phyloP scores from a whole-genome alignment of 331 rosid species.

The Pyrus hybrid region DNA sequence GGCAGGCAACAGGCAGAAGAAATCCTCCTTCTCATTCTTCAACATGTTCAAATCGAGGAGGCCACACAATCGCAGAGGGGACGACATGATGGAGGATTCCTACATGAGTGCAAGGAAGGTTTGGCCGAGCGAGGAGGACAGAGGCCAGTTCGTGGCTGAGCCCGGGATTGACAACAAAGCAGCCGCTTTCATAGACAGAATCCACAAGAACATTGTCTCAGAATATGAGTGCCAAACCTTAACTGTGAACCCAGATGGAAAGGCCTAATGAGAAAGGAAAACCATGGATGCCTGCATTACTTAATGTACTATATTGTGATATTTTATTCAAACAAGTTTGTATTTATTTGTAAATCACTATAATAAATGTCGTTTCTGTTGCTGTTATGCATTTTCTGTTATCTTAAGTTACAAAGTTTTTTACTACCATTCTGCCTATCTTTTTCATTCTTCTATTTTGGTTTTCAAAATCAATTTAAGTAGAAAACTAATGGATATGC shows the following conservation, averaged over 20 bases:
- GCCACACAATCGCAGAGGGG: constrained; percentile 14
- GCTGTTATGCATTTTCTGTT: background rate
- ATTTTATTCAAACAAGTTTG: background rate
- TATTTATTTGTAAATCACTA: background rate
- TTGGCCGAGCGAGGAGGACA: constrained; percentile 62
- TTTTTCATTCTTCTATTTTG: background rate
- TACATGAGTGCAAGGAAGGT: constrained; percentile 27
- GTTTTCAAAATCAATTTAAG: background rate
- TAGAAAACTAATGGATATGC: background rate
- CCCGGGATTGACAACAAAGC: constrained; percentile 55
- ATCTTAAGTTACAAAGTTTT: too few species aligned
- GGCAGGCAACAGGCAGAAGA: constrained; percentile 51
- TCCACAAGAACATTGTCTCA: constrained; percentile 35
- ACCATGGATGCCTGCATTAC: background rate
- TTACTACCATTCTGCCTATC: background rate
- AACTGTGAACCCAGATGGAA: constrained; percentile 19
- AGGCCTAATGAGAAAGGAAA: background rate
- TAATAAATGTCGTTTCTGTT: background rate
- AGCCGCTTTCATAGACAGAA: constrained; percentile 30
- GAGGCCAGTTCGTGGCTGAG: constrained; percentile 53
- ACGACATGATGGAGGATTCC: background rate
- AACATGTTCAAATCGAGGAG: constrained; percentile 39
- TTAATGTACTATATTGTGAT: background rate
- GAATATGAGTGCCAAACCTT: too few species aligned
- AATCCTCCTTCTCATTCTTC: constrained; percentile 40